Percentiles rank a stretch among this genome's conserved stretches.
Conservation (phyloP, 75 land plant genomes). For the Adiantum capillusveneris region DNA sequence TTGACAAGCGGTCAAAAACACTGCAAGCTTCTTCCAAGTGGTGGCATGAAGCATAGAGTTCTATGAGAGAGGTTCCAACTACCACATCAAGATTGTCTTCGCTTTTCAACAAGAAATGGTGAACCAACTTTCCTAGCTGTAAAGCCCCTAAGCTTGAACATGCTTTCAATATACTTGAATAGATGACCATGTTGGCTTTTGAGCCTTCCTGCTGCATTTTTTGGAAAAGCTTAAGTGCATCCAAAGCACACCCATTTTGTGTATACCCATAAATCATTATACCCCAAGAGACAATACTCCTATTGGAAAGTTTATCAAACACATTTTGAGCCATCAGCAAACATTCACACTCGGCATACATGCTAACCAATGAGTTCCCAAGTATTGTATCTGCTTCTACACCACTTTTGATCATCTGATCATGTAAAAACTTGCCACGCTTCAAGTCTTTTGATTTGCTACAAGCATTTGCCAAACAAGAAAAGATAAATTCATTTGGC, state of each 20-base stretch:
- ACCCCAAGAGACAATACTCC: slow-evolving; percentile 16
- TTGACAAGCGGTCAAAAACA: neutral
- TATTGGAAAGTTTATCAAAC: slow-evolving; percentile 9
- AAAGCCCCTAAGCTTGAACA: slow-evolving; percentile 14
- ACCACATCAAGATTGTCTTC: slow-evolving; percentile 20
- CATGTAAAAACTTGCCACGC: slow-evolving; percentile 10
- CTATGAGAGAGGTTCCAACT: slow-evolving; percentile 33
- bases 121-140: slow-evolving; percentile 24
- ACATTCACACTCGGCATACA: slow-evolving; percentile 20
- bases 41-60: slow-evolving; percentile 27
- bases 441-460: slow-evolving; percentile 1
- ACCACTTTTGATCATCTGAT: slow-evolving; percentile 15
- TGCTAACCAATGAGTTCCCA: slow-evolving; percentile 15
- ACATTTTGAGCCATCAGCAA: slow-evolving; percentile 8
- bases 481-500: slow-evolving; percentile 5
- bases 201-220: slow-evolving; percentile 13
- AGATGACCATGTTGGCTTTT: slow-evolving; percentile 17
- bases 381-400: neutral
- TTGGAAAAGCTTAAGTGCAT: slow-evolving; percentile 12
- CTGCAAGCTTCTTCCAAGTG: neutral
- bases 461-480: slow-evolving; percentile 4
- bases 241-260: slow-evolving; percentile 9
- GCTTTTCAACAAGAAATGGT: slow-evolving; percentile 29
- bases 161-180: slow-evolving; percentile 15
- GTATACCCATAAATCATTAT: slow-evolving; percentile 25